Percentiles rank a stretch among this genome's conserved stretches.
Conservation (phyloP, 768 basidiomycete species). For the Boletus eberwhitei region DNA sequence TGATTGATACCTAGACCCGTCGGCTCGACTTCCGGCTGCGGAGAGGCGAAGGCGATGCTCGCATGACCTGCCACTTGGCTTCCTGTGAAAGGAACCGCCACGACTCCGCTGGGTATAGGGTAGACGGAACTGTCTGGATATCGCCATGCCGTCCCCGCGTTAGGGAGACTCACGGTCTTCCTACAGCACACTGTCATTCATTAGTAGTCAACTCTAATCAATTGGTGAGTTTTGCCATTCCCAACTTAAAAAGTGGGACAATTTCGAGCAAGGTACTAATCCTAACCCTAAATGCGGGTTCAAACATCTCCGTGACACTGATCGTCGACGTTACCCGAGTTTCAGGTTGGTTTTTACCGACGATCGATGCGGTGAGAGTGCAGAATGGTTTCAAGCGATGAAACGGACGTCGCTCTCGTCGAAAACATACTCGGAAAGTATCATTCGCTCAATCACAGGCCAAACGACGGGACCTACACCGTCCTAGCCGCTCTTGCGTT, state of each 20-base stretch:
- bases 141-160: too few species aligned
- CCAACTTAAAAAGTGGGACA: too few species aligned
- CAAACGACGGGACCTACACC: constrained; percentile 57
- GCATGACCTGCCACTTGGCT: not conserved
- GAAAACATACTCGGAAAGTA: constrained; percentile 43
- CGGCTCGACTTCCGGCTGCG: constrained; percentile 3
- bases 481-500: constrained; percentile 58
- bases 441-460: constrained; percentile 43
- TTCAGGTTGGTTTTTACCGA: too few species aligned
- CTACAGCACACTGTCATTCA: too few species aligned
- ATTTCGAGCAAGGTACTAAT: too few species aligned
- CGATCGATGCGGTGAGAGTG: too few species aligned
- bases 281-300: too few species aligned
- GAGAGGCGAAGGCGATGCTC: constrained; percentile 5
- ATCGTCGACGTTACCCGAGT: too few species aligned
- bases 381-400: constrained; percentile 7
- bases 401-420: constrained; percentile 31
- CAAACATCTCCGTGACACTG: too few species aligned
- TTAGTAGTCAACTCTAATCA: too few species aligned
- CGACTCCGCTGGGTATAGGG: constrained; percentile 23
- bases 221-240: too few species aligned
- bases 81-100: constrained; percentile 34
- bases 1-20: constrained; percentile 11
- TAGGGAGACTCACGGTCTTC: too few species aligned
- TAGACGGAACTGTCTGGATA: not conserved